A percentile compares a stretch with the other conserved stretches of the same genome.
Conservation (phyloP, 1,139 yeast genomes). For the Protomyces arabidopsidicola region DNA sequence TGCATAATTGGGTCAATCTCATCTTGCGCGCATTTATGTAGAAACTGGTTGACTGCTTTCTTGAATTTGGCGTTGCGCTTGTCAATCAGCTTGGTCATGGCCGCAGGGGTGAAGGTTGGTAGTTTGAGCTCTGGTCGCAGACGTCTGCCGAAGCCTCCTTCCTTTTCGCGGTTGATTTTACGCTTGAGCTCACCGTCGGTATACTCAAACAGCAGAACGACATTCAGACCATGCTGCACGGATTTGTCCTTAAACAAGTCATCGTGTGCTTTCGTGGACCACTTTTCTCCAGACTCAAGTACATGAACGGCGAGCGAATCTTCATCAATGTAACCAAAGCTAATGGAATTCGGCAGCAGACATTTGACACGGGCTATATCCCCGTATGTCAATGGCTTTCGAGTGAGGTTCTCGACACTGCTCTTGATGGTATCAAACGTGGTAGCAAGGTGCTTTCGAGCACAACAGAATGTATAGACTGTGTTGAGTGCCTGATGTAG, state of each 20-base stretch:
- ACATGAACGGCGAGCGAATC: conserved; percentile 36
- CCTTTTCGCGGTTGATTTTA: conserved; percentile 37
- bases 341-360: conserved; percentile 64
- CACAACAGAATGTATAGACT: conserved; percentile 51
- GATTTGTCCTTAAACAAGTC: conserved; percentile 25
- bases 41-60: conserved; percentile 44
- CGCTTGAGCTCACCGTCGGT: conserved; percentile 58
- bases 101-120: conserved; percentile 48
- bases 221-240: conserved; percentile 22
- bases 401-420: conserved; percentile 45
- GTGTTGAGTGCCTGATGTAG: conserved; percentile 43
- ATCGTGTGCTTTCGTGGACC: conserved; percentile 31
- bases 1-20: conserved; percentile 43
- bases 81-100: conserved; percentile 56
- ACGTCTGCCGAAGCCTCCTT: conserved; percentile 28
- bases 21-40: conserved; percentile 39
- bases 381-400: conserved; percentile 30
- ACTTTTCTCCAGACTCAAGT: conserved; percentile 26
- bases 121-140: conserved; percentile 40
- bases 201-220: conserved; percentile 66
- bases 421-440: conserved; percentile 48
- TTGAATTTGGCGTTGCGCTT: conserved; percentile 56
- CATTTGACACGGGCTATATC: conserved; percentile 63
- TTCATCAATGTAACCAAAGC: conserved; percentile 58
- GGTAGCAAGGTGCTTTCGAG: conserved; percentile 52